phyloP scores from a whole-genome alignment of 2,329 filamentous ascomycete species.

The Sporothrix inflata region DNA sequence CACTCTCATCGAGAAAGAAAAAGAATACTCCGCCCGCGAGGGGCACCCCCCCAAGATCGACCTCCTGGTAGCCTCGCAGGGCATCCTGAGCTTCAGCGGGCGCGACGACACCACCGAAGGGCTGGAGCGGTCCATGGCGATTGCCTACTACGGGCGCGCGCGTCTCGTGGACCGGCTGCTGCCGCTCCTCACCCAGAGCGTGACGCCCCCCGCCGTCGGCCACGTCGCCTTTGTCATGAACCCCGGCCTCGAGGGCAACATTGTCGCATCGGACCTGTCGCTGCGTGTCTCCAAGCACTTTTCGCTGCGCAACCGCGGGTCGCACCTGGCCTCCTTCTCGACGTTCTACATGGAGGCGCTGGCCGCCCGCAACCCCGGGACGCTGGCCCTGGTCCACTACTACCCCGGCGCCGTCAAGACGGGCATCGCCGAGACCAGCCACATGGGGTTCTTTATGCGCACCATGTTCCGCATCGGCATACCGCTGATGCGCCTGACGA shows the following conservation, averaged over 20 bases:
- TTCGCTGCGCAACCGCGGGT: not conserved
- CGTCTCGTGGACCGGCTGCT: conserved; percentile 41
- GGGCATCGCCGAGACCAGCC: conserved; percentile 1
- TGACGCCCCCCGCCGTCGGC: conserved; percentile 26
- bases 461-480: not conserved
- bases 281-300: conserved; percentile 20
- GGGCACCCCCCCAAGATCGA: conserved; percentile 39
- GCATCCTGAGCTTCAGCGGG: conserved; percentile 30
- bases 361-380: conserved; percentile 15
- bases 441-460: conserved; percentile 16
- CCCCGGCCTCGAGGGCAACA: conserved; percentile 25
- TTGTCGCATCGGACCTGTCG: conserved; percentile 20
- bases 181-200: conserved; percentile 37
- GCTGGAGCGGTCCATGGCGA: conserved; percentile 38
- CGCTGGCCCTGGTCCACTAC: conserved; percentile 28
- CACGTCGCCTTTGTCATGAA: conserved; percentile 41
- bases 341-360: conserved; percentile 26
- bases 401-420: conserved; percentile 29
- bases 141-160: conserved; percentile 42
- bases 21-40: conserved; percentile 26
- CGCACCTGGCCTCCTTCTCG: conserved; percentile 9
- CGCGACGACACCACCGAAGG: conserved; percentile 40
- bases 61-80: conserved; percentile 41
- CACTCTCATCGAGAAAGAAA: conserved; percentile 39
- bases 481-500: conserved; percentile 1